phyloP scores from a whole-genome alignment of 2,329 filamentous ascomycete species.

The Hortaea sp. region DNA sequence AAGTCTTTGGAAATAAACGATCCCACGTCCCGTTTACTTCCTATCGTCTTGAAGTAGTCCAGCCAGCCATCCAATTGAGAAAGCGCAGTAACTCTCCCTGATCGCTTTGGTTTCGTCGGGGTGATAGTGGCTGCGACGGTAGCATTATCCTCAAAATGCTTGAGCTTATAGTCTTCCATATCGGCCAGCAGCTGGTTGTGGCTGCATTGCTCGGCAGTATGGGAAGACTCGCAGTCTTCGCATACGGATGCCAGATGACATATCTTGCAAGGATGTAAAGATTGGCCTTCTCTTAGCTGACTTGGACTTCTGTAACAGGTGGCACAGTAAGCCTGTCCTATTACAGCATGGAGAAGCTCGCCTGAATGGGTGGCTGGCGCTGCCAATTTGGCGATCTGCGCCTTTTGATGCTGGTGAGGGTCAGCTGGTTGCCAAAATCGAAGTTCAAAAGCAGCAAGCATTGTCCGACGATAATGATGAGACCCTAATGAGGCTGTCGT shows the following conservation, averaged over 20 bases:
- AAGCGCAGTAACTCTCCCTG: neutral
- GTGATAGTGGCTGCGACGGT: neutral
- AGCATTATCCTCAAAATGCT: neutral
- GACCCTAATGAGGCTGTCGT: neutral
- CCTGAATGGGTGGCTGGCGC: neutral
- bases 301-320: neutral
- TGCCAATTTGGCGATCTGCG: neutral
- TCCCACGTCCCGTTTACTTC: neutral
- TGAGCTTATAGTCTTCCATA: slow-evolving; percentile 1
- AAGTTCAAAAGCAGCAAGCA: no score
- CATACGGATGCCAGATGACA: neutral
- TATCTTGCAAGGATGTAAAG: neutral
- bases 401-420: neutral
- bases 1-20: neutral
- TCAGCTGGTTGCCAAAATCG: neutral
- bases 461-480: no score
- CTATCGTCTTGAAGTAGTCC: neutral
- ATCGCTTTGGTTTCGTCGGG: neutral
- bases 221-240: neutral
- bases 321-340: slow-evolving; percentile 1
- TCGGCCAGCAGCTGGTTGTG: neutral
- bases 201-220: neutral
- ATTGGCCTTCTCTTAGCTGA: neutral
- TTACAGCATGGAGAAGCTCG: neutral
- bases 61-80: slow-evolving; percentile 1